Evolutionary conservation across 2,329 filamentous ascomycete genomes (phyloP).

Genomic region (Neonectria sp.): DNA sequence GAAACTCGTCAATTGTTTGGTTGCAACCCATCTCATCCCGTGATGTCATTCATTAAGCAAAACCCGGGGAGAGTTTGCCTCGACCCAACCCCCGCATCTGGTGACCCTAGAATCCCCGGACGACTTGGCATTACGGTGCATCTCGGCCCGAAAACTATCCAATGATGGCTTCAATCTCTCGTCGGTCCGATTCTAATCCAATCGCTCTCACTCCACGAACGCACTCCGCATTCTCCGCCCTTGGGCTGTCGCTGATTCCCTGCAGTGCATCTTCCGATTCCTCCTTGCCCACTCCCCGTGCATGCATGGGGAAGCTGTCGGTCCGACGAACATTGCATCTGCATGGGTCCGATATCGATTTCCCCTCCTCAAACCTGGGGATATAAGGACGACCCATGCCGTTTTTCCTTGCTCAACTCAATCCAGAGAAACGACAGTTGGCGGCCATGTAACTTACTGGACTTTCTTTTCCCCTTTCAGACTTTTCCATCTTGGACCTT

Average conservation of each 20-base stretch:
- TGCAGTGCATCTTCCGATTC: neutral
- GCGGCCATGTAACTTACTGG: neutral
- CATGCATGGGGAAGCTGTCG: constrained; percentile 15
- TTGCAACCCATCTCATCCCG: neutral
- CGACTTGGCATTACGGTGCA: neutral
- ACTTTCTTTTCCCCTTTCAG: neutral
- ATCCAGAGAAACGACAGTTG: neutral
- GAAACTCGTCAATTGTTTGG: neutral
- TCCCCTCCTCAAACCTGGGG: constrained; percentile 2
- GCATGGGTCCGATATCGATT: neutral
- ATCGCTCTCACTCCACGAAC: neutral
- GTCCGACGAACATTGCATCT: constrained; percentile 18
- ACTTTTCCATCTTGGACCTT: too few species aligned
- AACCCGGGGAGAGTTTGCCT: neutral
- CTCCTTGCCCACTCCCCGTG: neutral
- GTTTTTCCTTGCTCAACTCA: neutral
- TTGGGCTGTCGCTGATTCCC: neutral
- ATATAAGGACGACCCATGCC: constrained; percentile 22
- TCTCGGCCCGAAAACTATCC: constrained; percentile 39
- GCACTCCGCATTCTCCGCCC: neutral
- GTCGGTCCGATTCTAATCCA: constrained; percentile 11
- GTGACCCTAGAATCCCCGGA: neutral
- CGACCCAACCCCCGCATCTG: constrained; percentile 4
- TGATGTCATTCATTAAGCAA: constrained; percentile 5
- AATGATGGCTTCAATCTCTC: neutral